Base-by-base conservation (phyloP, 305 asterid species). In the Striga hermonthica region DNA sequence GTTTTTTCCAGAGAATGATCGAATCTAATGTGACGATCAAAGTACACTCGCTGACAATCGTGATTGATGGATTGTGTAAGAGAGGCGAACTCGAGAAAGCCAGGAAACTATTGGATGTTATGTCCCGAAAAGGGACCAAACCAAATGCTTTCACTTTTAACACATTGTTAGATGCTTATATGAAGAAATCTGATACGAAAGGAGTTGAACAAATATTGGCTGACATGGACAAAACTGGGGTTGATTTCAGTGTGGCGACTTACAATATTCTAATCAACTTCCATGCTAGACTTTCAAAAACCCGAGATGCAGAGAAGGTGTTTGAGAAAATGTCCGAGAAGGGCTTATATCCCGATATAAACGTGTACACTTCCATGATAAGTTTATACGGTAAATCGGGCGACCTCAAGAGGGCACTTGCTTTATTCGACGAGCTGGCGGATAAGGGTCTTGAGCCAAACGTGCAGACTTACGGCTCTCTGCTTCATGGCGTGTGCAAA, bases 1-100 rank as follows among this genome's bases (percentile, higher is more conserved):
- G 53, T 5, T 86, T 88, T 60, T 88, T 88, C 62, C 65, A 64
- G 48, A 85, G 73, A 60, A 88, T 91, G 96, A 64, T 85, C 12
- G 85, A 83, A n/a, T 79, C 78, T 56, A 64, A 74, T 67, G 94
- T 88, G 76, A 12, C 12, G 47, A 75, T 88, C 48, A 82, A 87
- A 0, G 95, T 91, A 53, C 81, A 88, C 74, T 74, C 98, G 1
- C 76, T 85, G 90, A 85, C 95, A 0, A 34, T 85, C 78, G 86
- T 78, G 70, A 72, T 89, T 65, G 80, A 78, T 70, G 88, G 76
- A 16, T 72, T 82, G 60, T 87, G 95, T 45, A 87, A 76, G 73
- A 71, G 78, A 31, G 74, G 79, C 53, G 80, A 84, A 60, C 67
- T 82, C 15, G 67, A 74, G 72, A 71, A 74, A 64, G 98, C 96